Conservation (phyloP, 306 rosid genomes). For the Heteromeles arbutifolia region DNA sequence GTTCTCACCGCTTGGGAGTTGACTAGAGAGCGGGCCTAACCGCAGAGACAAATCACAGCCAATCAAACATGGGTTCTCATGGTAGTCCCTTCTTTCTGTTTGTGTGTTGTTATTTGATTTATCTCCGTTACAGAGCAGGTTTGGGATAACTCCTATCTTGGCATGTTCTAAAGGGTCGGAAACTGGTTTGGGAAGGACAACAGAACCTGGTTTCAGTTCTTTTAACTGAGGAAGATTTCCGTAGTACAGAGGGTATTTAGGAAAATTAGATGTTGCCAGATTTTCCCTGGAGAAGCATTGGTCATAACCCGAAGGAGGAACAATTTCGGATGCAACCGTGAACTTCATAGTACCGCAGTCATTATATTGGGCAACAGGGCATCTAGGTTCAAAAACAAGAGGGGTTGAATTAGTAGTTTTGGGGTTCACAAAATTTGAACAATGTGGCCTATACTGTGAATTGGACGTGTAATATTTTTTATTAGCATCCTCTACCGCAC, state of each 20-base stretch:
- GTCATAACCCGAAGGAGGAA: constrained; percentile 18
- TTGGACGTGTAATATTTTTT: constrained; percentile 8
- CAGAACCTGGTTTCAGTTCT: constrained; percentile 9
- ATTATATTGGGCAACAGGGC: background rate
- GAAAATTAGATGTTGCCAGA: constrained; percentile 15
- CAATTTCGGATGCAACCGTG: constrained; percentile 5
- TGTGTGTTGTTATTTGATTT: constrained; percentile 14
- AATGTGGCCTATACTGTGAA: constrained; percentile 12
- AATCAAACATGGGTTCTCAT: constrained; percentile 12
- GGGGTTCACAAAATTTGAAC: constrained; percentile 24
- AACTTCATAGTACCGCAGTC: background rate
- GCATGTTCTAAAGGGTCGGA: constrained; percentile 21
- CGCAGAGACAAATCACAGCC: constrained; percentile 65
- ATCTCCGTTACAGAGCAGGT: constrained; percentile 7
- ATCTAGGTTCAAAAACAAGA: constrained; percentile 9
- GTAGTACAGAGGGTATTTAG: constrained; percentile 45
- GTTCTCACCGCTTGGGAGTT: constrained; percentile 17
- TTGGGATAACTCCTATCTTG: constrained; percentile 2
- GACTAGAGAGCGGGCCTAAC: constrained; percentile 36
- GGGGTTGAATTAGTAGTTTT: background rate
- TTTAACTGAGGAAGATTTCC: constrained; percentile 19
- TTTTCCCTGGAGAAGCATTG: constrained; percentile 24
- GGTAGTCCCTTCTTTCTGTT: constrained; percentile 2
- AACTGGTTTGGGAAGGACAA: constrained; percentile 9
- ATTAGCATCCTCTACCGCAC: constrained; percentile 11